Conservation (phyloP, 352 stramenopile genomes). For the Globisporangium spinosum region DNA sequence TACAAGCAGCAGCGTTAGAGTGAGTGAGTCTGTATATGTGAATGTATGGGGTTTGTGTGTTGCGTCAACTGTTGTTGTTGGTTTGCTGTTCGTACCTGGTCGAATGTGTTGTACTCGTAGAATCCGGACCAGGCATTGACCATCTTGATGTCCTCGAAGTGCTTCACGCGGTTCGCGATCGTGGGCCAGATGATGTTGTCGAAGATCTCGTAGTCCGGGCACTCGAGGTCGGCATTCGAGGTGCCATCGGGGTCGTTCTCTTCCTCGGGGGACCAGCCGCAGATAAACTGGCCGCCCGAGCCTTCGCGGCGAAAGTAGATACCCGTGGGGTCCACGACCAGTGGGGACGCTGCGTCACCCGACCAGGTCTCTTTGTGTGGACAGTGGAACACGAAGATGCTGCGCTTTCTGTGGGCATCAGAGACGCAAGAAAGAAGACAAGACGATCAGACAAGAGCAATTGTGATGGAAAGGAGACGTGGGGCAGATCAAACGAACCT, state of each 20-base stretch:
- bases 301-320: constrained; percentile 84
- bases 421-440: background rate
- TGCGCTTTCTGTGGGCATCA: constrained; percentile 39
- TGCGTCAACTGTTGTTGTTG: background rate
- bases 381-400: constrained; percentile 77
- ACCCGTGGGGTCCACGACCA: constrained; percentile 71
- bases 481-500: constrained; percentile 12
- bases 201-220: constrained; percentile 65
- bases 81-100: constrained; percentile 40
- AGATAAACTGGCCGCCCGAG: constrained; percentile 62
- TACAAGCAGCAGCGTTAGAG: constrained; percentile 1
- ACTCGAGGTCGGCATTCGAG: constrained; percentile 63
- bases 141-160: constrained; percentile 80
- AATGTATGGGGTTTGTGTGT: background rate
- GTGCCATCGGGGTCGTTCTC: constrained; percentile 59
- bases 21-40: background rate
- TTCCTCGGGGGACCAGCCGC: constrained; percentile 55
- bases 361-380: constrained; percentile 73
- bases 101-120: constrained; percentile 88
- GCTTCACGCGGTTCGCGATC: constrained; percentile 66
- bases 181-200: constrained; percentile 80
- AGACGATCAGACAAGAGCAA: background rate
- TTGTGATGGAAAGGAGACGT: background rate
- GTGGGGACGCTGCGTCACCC: constrained; percentile 50
- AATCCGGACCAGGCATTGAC: constrained; percentile 76